A percentile compares a stretch with the other conserved stretches of the same genome.
Evolutionary conservation across 139 green algal species (phyloP).

Genomic region (Coelastrella sp.): DNA sequence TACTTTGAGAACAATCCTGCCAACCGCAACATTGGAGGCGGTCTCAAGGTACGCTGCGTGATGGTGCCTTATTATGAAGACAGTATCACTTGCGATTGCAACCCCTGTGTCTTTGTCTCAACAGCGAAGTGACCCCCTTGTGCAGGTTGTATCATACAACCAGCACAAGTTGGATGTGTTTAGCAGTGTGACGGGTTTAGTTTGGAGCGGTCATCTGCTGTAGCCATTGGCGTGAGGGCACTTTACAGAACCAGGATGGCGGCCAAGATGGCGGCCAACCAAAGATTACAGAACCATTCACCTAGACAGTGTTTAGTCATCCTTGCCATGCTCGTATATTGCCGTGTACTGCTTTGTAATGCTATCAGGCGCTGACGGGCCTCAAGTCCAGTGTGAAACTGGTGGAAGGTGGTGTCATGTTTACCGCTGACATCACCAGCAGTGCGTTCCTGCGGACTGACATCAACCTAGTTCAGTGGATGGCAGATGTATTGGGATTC

Average conservation of each 20-base stretch:
- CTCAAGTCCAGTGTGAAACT: neutral
- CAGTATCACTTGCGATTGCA: too few species aligned
- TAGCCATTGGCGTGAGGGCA: too few species aligned
- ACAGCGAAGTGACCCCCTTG: too few species aligned
- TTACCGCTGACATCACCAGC: neutral
- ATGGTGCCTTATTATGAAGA: neutral
- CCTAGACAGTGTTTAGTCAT: neutral
- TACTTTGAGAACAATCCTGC: neutral
- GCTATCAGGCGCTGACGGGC: neutral
- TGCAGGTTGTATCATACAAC: too few species aligned
- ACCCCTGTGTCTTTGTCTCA: neutral
- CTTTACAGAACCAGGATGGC: too few species aligned
- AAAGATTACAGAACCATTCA: neutral
- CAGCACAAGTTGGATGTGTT: too few species aligned
- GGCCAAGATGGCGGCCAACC: too few species aligned
- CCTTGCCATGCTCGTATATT: too few species aligned
- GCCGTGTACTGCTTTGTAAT: neutral
- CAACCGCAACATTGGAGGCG: neutral
- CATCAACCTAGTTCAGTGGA: conserved; percentile 13
- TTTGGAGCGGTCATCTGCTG: too few species aligned
- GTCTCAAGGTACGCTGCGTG: neutral
- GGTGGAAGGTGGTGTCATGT: neutral
- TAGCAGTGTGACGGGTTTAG: too few species aligned
- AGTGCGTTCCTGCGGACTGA: conserved; percentile 5
- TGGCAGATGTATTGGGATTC: neutral